phyloP scores from a whole-genome alignment of 2,329 filamentous ascomycete genomes.

The Verticillium dahliae region DNA sequence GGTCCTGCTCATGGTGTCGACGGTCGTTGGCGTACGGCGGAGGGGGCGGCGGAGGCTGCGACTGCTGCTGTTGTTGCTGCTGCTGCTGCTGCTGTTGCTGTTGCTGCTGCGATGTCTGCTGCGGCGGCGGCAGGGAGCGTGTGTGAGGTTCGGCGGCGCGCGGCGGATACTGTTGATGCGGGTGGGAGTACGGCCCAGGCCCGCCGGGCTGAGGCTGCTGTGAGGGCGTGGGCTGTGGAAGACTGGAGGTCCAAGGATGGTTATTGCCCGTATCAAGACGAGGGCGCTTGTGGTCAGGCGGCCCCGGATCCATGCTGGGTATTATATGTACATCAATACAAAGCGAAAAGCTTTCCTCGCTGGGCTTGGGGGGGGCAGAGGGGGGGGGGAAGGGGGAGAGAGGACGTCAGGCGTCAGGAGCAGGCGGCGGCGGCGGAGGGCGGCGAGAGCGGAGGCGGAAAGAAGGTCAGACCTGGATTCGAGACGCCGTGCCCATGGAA shows the following conservation, averaged over 20 bases:
- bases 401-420: not conserved
- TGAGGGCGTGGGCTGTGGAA: conserved; percentile 25
- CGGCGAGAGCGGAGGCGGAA: conserved; percentile 7
- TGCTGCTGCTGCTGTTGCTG: conserved; percentile 3
- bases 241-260: conserved; percentile 34
- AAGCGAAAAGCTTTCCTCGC: conserved; percentile 7
- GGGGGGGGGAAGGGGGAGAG: conserved; percentile 11
- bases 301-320: conserved; percentile 54
- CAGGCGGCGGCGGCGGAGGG: not conserved
- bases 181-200: conserved; percentile 28
- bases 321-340: conserved; percentile 33
- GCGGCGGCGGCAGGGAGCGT: conserved; percentile 14
- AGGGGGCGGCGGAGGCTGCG: conserved; percentile 13
- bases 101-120: conserved; percentile 10
- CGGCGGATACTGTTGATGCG: conserved; percentile 22
- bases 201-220: conserved; percentile 29
- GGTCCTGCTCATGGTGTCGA: conserved; percentile 50
- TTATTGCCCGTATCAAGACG: conserved; percentile 42
- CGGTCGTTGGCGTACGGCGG: conserved; percentile 40
- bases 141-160: conserved; percentile 30
- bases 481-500: conserved; percentile 21
- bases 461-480: conserved; percentile 15
- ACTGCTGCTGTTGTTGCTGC: too few relatives aligned
- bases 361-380: conserved; percentile 11
- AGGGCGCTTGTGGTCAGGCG: conserved; percentile 53